Conservation (phyloP, 345 rosid species). For the Kandelia obovata region DNA sequence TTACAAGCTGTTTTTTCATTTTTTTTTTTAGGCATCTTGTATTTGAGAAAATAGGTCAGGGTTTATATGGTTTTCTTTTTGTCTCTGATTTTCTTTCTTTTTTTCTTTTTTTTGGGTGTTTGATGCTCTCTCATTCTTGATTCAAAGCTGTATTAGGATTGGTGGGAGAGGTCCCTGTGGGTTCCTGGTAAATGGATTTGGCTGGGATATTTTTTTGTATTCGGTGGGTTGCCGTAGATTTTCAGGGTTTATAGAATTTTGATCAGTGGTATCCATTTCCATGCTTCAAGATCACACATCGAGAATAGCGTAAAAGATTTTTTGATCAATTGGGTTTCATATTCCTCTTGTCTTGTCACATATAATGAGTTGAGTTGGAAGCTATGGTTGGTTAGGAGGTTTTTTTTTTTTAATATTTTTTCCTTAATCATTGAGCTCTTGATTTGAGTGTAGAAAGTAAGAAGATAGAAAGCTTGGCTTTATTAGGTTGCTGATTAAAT, state of each 20-base stretch:
- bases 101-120: not conserved
- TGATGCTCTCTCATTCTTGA: not conserved
- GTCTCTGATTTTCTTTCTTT: no score
- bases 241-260: not conserved
- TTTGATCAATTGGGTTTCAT: constrained; percentile 1
- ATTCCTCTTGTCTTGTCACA: not conserved
- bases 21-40: no score
- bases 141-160: not conserved
- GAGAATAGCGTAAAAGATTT: not conserved
- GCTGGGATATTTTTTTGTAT: not conserved
- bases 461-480: not conserved
- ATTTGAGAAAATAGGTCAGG: not conserved
- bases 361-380: not conserved
- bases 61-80: not conserved
- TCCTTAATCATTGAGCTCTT: not conserved
- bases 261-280: not conserved
- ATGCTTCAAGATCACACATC: not conserved
- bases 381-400: not conserved
- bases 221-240: not conserved
- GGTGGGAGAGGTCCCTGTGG: not conserved
- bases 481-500: constrained; percentile 7
- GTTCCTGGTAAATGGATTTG: not conserved
- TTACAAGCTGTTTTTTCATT: not conserved
- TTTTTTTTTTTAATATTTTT: not conserved
- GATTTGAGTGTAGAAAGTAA: not conserved